These are phyloP conservation scores for Xenoacremonium recifei DNA, from an alignment of 2,329 filamentous ascomycete species.

Conservation along the genomic window DNA sequence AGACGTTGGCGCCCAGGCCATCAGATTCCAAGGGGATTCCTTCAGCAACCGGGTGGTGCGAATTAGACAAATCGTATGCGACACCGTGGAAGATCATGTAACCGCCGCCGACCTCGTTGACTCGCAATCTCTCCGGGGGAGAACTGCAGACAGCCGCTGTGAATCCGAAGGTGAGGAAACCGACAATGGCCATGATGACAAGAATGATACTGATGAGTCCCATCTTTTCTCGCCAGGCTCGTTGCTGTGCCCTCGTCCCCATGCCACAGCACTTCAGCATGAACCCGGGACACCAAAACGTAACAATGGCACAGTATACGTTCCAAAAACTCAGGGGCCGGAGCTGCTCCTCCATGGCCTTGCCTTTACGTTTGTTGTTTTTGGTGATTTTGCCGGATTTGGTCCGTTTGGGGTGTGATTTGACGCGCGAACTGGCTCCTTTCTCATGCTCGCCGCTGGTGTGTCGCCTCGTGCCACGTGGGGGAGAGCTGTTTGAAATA, in stretches of 20 bases:
- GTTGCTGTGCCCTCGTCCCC: conserved; percentile 78
- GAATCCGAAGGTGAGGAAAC: conserved; percentile 96
- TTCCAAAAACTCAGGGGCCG: conserved; percentile 89
- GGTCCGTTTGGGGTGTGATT: conserved; percentile 38
- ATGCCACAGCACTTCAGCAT: conserved; percentile 83
- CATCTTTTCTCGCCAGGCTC: conserved; percentile 98
- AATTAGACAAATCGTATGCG: conserved; percentile 79
- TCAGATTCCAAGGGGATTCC: conserved; percentile 63
- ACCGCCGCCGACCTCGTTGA: conserved; percentile 76
- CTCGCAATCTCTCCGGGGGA: conserved; percentile 69
- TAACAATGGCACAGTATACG: conserved; percentile 89
- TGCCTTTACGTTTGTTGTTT: conserved; percentile 49
- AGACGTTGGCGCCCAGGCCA: conserved; percentile 66
- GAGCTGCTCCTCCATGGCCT: conserved; percentile 60
- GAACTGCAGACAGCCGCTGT: conserved; percentile 80
- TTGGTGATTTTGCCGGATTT: conserved; percentile 66
- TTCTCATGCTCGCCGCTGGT: conserved; percentile 33
- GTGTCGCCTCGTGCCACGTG: conserved; percentile 33
- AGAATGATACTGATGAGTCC: conserved; percentile 93
- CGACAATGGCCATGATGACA: conserved; percentile 81
- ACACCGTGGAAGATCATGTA: conserved; percentile 97
- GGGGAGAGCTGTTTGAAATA: conserved; percentile 44
- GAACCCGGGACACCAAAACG: conserved; percentile 91
- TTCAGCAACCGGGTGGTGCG: conserved; percentile 74
- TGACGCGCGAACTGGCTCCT: conserved; percentile 23